Evolutionary conservation across 768 basidiomycete species (phyloP).

Genomic region (Tephrocybe sp.): DNA sequence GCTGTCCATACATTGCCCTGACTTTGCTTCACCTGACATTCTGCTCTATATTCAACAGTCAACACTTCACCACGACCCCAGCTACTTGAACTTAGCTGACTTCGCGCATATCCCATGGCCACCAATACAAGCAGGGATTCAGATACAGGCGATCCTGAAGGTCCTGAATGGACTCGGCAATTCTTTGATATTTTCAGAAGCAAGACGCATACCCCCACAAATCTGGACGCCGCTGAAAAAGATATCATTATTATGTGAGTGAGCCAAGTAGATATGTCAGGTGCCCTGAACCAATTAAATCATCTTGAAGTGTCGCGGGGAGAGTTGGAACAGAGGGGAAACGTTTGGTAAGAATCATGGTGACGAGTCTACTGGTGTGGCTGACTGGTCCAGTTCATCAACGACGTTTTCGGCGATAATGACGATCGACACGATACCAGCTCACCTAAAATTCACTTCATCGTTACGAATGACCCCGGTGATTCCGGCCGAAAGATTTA

Average conservation of each 20-base stretch:
- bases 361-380: background rate
- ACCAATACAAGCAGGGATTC: too few relatives aligned
- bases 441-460: slow-evolving; percentile 6
- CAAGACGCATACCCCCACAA: background rate
- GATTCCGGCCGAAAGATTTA: slow-evolving; percentile 7
- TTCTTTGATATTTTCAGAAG: slow-evolving; percentile 7
- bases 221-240: background rate
- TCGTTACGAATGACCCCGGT: background rate
- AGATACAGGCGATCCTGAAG: background rate
- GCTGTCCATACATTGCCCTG: too few relatives aligned
- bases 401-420: slow-evolving; percentile 3
- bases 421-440: background rate
- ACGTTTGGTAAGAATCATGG: slow-evolving; percentile 1
- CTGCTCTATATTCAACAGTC: too few relatives aligned
- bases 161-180: background rate
- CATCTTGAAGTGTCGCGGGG: slow-evolving; percentile 3
- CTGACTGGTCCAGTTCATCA: slow-evolving; percentile 10
- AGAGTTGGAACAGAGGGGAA: slow-evolving; percentile 10
- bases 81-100: too few relatives aligned
- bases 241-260: slow-evolving; percentile 13
- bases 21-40: too few relatives aligned
- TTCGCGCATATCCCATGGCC: too few relatives aligned
- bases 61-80: too few relatives aligned
- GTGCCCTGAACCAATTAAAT: background rate
- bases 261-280: background rate